These are phyloP conservation scores for Saururus chinensis DNA, from an alignment of 164 flowering plant genomes.

Conservation along the genomic window DNA sequence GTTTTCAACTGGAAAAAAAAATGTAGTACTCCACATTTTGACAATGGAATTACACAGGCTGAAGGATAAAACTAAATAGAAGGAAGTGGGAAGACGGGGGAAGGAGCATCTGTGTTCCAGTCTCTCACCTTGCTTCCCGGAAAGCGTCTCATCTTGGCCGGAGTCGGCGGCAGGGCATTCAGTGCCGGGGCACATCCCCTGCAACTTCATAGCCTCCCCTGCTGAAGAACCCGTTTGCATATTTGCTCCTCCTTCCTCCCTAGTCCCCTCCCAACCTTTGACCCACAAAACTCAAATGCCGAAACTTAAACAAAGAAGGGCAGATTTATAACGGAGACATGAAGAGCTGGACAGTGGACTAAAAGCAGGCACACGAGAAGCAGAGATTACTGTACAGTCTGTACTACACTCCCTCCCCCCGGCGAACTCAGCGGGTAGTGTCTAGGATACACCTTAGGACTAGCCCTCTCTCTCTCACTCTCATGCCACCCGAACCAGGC, in stretches of 20 bases:
- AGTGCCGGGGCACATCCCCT: conserved; percentile 4
- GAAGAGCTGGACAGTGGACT: no score
- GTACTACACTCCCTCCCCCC: background rate
- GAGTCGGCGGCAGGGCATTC: background rate
- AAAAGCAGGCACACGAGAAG: background rate
- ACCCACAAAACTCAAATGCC: background rate
- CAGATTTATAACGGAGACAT: background rate
- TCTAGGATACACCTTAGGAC: background rate
- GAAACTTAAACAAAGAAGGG: no score
- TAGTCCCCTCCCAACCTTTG: conserved; percentile 2
- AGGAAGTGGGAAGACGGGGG: background rate
- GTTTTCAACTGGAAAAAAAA: background rate
- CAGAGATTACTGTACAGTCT: background rate
- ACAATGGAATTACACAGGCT: background rate
- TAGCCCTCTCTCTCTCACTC: background rate
- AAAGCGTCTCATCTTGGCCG: conserved; percentile 3
- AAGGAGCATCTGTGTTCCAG: background rate
- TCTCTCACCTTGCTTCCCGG: conserved; percentile 9
- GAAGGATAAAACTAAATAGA: background rate
- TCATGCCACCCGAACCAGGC: background rate
- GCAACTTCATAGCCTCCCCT: conserved; percentile 11
- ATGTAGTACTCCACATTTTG: background rate
- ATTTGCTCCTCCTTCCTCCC: background rate
- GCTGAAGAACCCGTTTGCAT: conserved; percentile 9
- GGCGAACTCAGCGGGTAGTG: background rate